Base-by-base conservation (phyloP, 2,329 filamentous ascomycete species). In the Xylariaceae sp. region DNA sequence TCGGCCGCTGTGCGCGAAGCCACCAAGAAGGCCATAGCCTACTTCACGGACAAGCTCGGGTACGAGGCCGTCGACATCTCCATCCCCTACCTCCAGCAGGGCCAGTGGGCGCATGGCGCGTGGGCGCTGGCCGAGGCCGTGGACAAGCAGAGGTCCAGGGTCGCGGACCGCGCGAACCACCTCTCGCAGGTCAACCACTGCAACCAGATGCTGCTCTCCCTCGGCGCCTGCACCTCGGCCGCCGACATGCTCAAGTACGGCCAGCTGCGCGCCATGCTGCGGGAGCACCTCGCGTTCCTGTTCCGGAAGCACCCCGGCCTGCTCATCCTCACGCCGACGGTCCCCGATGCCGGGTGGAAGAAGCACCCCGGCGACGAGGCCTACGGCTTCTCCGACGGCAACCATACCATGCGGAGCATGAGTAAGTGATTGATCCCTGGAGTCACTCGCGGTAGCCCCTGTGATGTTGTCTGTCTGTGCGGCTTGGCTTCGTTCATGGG, bases 271-370 rank as follows among this genome's bases (percentile, higher is more conserved):
- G 73, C 77, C 22, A 61, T 90, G 22, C 63, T 90, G 34, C 94
- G 53, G 52, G 47, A 53, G 31, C 52, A 57, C 35, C 44, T 56
- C 13, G 50, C 53, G 5, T 55, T 52, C 40, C 38, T 57, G 4
- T 94, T 79, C 61, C 62, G 74, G 45, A 61, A 69, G 36, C 60
- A 93, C 50, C 84, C 86, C 0, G 84, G 83, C 16, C 62, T 95
- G 39, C 61, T 94, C 21, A 77, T 95, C 39, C 63, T 93, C 26
- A 83, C 82, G 2, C 89, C 89, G 0, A 88, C 86, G 1, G 75
- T 77, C 3, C 84, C 88, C 0, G 72, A 82, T 38, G 68, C 77
- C 0, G 88, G 88, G 9, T 93, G 84, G 83, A 73, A 74, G 26
- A 76, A 80, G 16, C 39, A 56, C 9, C 58, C 67, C 2, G 68